Percentiles rank a stretch among this genome's conserved stretches.
These are phyloP conservation scores for Yamadazyma sp. DNA, from an alignment of 1,139 yeast genomes.

Conservation along the genomic window DNA sequence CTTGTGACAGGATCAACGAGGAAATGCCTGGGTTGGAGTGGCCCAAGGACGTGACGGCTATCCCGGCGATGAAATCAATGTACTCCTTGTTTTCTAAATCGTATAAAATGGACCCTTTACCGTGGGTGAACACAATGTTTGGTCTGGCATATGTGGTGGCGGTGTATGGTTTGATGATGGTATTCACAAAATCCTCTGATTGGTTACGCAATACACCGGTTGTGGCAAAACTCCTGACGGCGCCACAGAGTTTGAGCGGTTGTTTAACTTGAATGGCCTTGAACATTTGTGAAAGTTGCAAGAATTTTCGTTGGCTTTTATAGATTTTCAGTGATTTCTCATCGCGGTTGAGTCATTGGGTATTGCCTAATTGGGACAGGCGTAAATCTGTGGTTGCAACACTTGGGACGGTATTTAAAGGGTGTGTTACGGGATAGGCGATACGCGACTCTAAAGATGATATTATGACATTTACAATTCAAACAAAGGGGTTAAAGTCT, in stretches of 20 bases:
- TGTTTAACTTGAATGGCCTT: slow-evolving; percentile 1
- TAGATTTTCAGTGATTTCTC: slow-evolving; percentile 22
- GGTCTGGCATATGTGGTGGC: slow-evolving; percentile 86
- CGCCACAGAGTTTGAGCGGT: background rate
- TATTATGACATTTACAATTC: too few species aligned
- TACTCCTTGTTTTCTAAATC: slow-evolving; percentile 78
- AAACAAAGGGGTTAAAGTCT: too few species aligned
- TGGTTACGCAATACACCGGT: slow-evolving; percentile 12
- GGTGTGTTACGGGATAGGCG: too few species aligned
- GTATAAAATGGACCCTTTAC: slow-evolving; percentile 70
- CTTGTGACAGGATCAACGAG: slow-evolving; percentile 68
- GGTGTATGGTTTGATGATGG: slow-evolving; percentile 53
- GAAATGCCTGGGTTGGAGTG: slow-evolving; percentile 78
- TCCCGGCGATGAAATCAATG: slow-evolving; percentile 91
- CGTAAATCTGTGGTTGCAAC: too few species aligned
- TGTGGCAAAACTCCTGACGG: background rate
- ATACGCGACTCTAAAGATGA: too few species aligned
- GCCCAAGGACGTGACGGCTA: slow-evolving; percentile 94
- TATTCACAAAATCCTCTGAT: slow-evolving; percentile 34
- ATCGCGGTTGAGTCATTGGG: slow-evolving; percentile 38
- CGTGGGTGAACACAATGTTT: slow-evolving; percentile 64
- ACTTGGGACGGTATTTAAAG: too few species aligned
- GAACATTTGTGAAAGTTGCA: background rate
- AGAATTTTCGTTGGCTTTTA: background rate
- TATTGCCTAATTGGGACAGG: slow-evolving; percentile 25